These are phyloP conservation scores for Nicotiana tabacum DNA, from an alignment of 257 asterid species.

Conservation along the genomic window DNA sequence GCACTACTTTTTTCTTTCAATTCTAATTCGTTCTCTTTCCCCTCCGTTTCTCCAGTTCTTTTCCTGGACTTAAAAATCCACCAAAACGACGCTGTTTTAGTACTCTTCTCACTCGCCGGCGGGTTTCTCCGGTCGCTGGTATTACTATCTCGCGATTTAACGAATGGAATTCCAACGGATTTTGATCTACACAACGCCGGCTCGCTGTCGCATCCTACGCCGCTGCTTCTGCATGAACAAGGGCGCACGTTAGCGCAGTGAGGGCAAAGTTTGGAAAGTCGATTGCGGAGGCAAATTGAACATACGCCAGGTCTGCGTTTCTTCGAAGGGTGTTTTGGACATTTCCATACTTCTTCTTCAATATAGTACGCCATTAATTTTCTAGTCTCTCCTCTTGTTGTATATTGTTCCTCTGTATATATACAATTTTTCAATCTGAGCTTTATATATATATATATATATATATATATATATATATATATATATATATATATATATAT, in stretches of 20 bases:
- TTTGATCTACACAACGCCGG: conserved; percentile 55
- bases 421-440: not conserved
- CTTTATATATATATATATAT: too few relatives aligned
- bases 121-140: conserved; percentile 7
- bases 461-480: too few relatives aligned
- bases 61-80: conserved; percentile 33
- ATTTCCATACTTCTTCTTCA: conserved; percentile 12
- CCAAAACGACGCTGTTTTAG: conserved; percentile 39
- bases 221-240: conserved; percentile 26
- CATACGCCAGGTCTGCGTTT: conserved; percentile 6
- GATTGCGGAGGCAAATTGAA: conserved; percentile 6
- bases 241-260: conserved; percentile 60
- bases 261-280: conserved; percentile 2
- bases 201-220: conserved; percentile 17
- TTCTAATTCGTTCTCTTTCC: not conserved
- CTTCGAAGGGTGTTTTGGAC: conserved; percentile 13
- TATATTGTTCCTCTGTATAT: too few relatives aligned
- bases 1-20: not conserved
- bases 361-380: not conserved
- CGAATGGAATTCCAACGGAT: conserved; percentile 62
- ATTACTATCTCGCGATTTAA: conserved; percentile 25
- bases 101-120: not conserved
- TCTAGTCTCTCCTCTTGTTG: too few relatives aligned
- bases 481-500: not conserved
- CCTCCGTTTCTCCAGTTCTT: conserved; percentile 10